Percentiles rank a stretch among this genome's conserved stretches.
These are phyloP conservation scores for Colletotrichum sp. DNA, from an alignment of 2,329 filamentous ascomycete species.

Conservation along the genomic window DNA sequence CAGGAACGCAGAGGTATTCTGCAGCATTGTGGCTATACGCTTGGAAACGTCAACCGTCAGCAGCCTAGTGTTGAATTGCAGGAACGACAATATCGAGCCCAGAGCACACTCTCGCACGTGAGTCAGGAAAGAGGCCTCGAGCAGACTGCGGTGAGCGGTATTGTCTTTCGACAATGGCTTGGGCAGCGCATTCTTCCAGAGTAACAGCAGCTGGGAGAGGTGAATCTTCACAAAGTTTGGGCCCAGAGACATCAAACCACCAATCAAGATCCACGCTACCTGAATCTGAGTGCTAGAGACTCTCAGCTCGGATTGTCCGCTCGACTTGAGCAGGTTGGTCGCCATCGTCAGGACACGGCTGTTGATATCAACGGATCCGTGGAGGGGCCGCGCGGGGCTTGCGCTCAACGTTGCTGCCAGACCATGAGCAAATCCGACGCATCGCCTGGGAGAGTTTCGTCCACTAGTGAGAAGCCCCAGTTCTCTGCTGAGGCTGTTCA, in stretches of 20 bases:
- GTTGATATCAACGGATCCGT: constrained; percentile 95
- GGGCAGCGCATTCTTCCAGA: constrained; percentile 97
- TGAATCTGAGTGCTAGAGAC: constrained; percentile 95
- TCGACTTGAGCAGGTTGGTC: constrained; percentile 90
- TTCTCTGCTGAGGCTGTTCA: constrained; percentile 93
- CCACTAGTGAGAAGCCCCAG: constrained; percentile 77
- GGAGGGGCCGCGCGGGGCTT: constrained; percentile 84
- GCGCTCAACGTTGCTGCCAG: constrained; percentile 90
- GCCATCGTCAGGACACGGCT: constrained; percentile 90
- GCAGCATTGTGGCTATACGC: constrained; percentile 90
- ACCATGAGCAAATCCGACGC: constrained; percentile 90
- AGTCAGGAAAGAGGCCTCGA: constrained; percentile 91
- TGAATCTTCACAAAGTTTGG: constrained; percentile 99
- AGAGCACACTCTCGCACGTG: constrained; percentile 95
- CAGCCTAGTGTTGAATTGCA: constrained; percentile 91
- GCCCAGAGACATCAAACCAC: constrained; percentile 93
- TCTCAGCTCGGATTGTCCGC: constrained; percentile 86
- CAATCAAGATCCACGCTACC: constrained; percentile 96
- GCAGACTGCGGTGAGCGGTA: constrained; percentile 78
- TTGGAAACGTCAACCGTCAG: constrained; percentile 94
- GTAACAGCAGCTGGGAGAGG: constrained; percentile 85
- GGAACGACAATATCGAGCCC: constrained; percentile 87
- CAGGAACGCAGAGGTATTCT: constrained; percentile 92
- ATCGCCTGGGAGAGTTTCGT: constrained; percentile 80
- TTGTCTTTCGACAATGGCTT: constrained; percentile 95